Conservation (phyloP, 148 eudicot species). For the Silene latifolia region DNA sequence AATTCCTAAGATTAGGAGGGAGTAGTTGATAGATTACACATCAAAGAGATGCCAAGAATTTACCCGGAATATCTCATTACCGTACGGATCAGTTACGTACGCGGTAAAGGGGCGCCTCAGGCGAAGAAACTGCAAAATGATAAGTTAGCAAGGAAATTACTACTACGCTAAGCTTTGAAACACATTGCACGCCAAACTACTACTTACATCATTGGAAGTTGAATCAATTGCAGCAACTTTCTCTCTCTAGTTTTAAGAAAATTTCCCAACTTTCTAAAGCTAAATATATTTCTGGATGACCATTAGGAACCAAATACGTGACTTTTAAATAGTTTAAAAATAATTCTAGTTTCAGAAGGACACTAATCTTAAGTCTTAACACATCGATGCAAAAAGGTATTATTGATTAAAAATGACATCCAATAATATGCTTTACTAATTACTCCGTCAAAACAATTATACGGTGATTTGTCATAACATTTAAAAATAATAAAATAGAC, state of each 20-base stretch:
- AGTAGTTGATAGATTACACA: not conserved
- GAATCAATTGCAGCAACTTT: not conserved
- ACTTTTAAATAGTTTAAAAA: not conserved
- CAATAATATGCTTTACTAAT: not conserved
- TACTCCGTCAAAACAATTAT: not conserved
- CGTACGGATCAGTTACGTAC: slow-evolving; percentile 69
- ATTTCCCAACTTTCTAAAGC: not conserved
- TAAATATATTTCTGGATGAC: not conserved
- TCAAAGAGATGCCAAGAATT: slow-evolving; percentile 17
- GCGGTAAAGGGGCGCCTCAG: slow-evolving; percentile 86
- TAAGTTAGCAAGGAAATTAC: slow-evolving; percentile 11
- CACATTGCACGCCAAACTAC: not conserved
- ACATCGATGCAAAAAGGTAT: not conserved
- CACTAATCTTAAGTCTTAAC: not conserved
- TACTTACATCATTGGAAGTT: not conserved
- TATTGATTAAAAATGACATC: not conserved
- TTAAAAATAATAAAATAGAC: not conserved
- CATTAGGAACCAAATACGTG: not conserved
- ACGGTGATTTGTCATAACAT: not conserved
- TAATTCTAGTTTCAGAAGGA: not conserved
- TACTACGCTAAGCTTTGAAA: not conserved
- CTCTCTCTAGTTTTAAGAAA: not conserved
- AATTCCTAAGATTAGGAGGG: not conserved
- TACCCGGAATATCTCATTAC: slow-evolving; percentile 85
- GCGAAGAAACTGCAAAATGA: slow-evolving; percentile 74